Evolutionary conservation across 768 basidiomycete genomes (phyloP).

Genomic region (Crucibulum laeve): DNA sequence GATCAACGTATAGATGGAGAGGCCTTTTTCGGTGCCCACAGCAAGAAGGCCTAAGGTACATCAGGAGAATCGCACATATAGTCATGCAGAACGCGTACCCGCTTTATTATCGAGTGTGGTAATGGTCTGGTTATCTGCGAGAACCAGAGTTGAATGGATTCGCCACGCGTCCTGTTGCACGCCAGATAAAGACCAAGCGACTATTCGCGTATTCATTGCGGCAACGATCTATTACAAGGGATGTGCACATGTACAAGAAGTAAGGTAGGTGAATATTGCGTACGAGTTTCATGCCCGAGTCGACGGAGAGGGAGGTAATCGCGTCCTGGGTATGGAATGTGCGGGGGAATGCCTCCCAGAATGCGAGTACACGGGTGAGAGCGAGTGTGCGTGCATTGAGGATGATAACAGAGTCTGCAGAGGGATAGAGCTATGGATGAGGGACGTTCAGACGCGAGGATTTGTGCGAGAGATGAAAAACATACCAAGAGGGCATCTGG

Average conservation of each 20-base stretch:
- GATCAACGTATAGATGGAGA: constrained; percentile 74
- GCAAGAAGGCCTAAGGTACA: constrained; percentile 62
- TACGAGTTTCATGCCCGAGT: constrained; percentile 79
- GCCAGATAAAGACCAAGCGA: constrained; percentile 76
- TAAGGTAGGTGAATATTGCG: constrained; percentile 22
- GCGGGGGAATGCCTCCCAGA: constrained; percentile 81
- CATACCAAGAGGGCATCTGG: constrained; percentile 57
- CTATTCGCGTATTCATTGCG: constrained; percentile 61
- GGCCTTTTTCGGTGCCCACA: constrained; percentile 52
- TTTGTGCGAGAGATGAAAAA: constrained; percentile 8
- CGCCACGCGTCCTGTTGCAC: constrained; percentile 63
- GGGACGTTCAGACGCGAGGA: constrained; percentile 8
- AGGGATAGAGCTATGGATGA: constrained; percentile 59
- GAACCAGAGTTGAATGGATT: constrained; percentile 76
- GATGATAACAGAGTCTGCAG: constrained; percentile 64
- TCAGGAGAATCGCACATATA: neutral
- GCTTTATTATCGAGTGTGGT: constrained; percentile 70
- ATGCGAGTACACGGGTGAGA: constrained; percentile 67
- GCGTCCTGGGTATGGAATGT: constrained; percentile 32
- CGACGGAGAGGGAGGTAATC: constrained; percentile 65
- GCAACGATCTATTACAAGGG: constrained; percentile 58
- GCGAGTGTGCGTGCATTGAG: constrained; percentile 65
- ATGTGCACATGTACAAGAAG: constrained; percentile 5
- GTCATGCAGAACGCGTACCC: constrained; percentile 36
- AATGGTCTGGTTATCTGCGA: constrained; percentile 50